These are phyloP conservation scores for Phytophthora constricta DNA, from an alignment of 352 stramenopile genomes.

Conservation along the genomic window DNA sequence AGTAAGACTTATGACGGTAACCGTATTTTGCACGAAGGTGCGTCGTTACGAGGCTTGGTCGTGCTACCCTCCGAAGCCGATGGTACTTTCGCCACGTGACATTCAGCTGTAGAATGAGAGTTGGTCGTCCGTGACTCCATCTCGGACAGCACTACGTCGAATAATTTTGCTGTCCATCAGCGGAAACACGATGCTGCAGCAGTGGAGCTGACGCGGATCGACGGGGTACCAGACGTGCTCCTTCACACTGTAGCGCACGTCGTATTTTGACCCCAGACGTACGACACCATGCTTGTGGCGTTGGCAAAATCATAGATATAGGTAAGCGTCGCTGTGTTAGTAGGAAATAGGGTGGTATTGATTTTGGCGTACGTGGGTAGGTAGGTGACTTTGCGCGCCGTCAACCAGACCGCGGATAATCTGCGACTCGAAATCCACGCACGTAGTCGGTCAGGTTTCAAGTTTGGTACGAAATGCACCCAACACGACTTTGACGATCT, in stretches of 20 bases:
- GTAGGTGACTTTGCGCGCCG: slow-evolving; percentile 41
- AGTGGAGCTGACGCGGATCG: slow-evolving; percentile 64
- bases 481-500: too few relatives aligned
- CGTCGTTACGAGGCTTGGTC: slow-evolving; percentile 21
- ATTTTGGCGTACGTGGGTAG: slow-evolving; percentile 36
- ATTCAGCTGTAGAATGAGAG: slow-evolving; percentile 26
- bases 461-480: too few relatives aligned
- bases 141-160: slow-evolving; percentile 38
- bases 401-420: too few relatives aligned
- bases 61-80: slow-evolving; percentile 23
- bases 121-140: slow-evolving; percentile 21
- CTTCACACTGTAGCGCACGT: slow-evolving; percentile 75
- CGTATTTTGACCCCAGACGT: slow-evolving; percentile 40
- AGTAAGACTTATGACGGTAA: slow-evolving; percentile 7
- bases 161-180: slow-evolving; percentile 32
- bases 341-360: slow-evolving; percentile 38
- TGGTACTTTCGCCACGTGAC: slow-evolving; percentile 13
- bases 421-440: too few relatives aligned
- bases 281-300: slow-evolving; percentile 35
- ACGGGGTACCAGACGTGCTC: slow-evolving; percentile 68
- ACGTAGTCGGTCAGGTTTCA: too few relatives aligned
- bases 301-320: slow-evolving; percentile 43
- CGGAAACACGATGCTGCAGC: slow-evolving; percentile 39
- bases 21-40: slow-evolving; percentile 26
- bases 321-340: slow-evolving; percentile 33